Conservation (phyloP, 331 rosid genomes). For the Quercus tomentella region DNA sequence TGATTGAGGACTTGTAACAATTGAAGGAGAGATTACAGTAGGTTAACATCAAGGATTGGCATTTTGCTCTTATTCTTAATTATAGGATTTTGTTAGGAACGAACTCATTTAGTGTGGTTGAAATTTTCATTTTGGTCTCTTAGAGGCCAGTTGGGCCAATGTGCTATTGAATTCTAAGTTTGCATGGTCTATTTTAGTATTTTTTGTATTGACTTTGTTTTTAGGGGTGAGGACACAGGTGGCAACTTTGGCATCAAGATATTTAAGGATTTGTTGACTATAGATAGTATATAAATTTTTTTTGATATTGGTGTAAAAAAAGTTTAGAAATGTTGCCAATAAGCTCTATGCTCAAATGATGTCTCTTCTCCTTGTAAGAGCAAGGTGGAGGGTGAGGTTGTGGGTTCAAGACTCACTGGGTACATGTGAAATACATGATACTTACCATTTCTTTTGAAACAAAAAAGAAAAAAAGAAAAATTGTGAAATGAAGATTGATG, state of each 20-base stretch:
- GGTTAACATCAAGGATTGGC: too few relatives aligned
- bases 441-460: too few relatives aligned
- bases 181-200: neutral
- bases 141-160: neutral
- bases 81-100: neutral
- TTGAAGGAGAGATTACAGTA: too few relatives aligned
- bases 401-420: too few relatives aligned
- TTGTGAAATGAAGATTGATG: neutral
- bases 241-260: neutral
- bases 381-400: too few relatives aligned
- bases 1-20: too few relatives aligned
- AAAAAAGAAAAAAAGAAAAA: neutral
- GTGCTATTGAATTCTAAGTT: neutral
- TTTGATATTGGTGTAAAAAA: neutral
- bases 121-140: neutral
- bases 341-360: too few relatives aligned
- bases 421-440: too few relatives aligned
- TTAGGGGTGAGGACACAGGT: neutral
- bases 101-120: neutral
- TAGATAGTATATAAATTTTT: neutral
- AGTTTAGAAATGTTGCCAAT: too few relatives aligned
- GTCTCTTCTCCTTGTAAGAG: too few relatives aligned
- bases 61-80: neutral
- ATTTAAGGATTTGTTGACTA: neutral
- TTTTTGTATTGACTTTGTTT: neutral